Conservation (phyloP, 2,329 filamentous ascomycete genomes). For the Trichoderma sp. region DNA sequence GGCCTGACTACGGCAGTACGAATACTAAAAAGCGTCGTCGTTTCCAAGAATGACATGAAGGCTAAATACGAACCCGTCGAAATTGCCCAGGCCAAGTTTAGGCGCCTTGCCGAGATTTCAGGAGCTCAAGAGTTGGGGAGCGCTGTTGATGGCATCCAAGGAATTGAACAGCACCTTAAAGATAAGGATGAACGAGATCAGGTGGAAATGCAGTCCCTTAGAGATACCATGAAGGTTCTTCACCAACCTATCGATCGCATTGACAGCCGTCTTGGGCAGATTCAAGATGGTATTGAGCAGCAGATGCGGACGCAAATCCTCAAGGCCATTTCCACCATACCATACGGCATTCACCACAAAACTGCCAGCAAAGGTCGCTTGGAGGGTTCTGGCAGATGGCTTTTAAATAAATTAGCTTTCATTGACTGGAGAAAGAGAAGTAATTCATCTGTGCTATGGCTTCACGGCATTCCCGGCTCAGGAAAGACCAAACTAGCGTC, state of each 20-base stretch:
- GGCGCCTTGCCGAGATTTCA: not conserved
- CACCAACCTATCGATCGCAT: not conserved
- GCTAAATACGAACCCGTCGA: slow-evolving; percentile 1
- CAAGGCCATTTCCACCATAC: not conserved
- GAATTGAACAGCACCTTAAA: not conserved
- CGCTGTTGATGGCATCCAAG: not conserved
- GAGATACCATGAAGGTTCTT: not conserved
- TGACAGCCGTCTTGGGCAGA: not conserved
- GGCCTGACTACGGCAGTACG: not conserved
- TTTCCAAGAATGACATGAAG: not conserved
- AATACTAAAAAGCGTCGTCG: not conserved
- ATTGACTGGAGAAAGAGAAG: not conserved
- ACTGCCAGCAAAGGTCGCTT: slow-evolving; percentile 3
- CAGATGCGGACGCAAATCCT: not conserved
- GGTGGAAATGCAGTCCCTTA: not conserved
- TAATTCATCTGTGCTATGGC: slow-evolving; percentile 8
- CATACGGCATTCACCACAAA: slow-evolving; percentile 6
- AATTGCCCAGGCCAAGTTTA: not conserved
- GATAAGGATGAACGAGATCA: not conserved
- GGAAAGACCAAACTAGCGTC: slow-evolving; percentile 8
- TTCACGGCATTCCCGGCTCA: slow-evolving; percentile 8
- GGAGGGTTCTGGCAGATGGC: slow-evolving; percentile 7
- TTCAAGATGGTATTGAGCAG: slow-evolving; percentile 4
- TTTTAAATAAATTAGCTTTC: not conserved
- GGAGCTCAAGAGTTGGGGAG: not conserved